Base-by-base conservation (phyloP, 768 basidiomycete species). In the Flagelloscypha sp. region DNA sequence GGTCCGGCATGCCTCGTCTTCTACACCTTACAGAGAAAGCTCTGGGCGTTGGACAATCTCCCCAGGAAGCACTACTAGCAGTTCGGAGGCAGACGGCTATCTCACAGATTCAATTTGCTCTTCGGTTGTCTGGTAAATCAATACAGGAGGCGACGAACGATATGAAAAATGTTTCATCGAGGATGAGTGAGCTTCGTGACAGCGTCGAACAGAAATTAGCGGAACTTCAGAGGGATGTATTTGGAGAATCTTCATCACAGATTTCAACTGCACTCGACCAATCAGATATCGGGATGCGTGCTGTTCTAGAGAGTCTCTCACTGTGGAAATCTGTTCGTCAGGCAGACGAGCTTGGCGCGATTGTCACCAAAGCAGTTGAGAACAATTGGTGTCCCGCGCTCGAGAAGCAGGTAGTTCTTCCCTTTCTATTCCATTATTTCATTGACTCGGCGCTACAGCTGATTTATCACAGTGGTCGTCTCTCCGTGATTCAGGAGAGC, bases 391-490 rank as follows among this genome's bases (percentile, higher is more conserved):
- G 69, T 45, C 48, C 41, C 29, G 65, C 61, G 2, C 56, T 80
- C 12, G 73, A 79, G 47, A 59, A 61, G 48, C 60, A 71, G 58
- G 77, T 74, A 39, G 7, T 48, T 46, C 16, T 15, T 36, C 29
- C 23, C 24, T 13, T 27, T 24, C 6, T 27, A 20, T 19, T 18
- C 19, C 13, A 22, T 32, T 33, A 10, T n/a, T 12, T 18, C 34
- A 24, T 21, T 25, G 22, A 18, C 27, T 24, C 10, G 20, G 6
- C 13, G 23, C 35, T 32, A n/a, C 37, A 85, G 83, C 63, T 86
- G 24, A 64, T 78, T 24, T 65, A 77, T 32, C 73, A 83, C 36
- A 69, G 78, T 1, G 84, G 84, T 10, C 62, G 68, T 17, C 61
- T 87, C 8, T 54, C 67, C 8, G 54, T 48, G 7, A 48, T 68